These are phyloP conservation scores for Nannizziopsis arthrosporioides DNA, from an alignment of 2,329 filamentous ascomycete species.

Conservation along the genomic window DNA sequence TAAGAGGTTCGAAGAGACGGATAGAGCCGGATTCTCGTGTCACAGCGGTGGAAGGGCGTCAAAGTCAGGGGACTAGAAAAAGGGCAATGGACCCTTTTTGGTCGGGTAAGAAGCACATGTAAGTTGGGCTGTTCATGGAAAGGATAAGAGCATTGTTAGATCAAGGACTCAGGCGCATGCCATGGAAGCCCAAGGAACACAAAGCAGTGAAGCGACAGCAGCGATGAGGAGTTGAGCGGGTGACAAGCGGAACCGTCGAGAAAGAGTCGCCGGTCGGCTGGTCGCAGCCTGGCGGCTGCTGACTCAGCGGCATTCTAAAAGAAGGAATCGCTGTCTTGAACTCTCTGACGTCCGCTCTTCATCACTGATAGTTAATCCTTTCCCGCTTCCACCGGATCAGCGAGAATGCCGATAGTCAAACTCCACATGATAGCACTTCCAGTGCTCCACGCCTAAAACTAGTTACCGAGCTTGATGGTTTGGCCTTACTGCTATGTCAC, in stretches of 20 bases:
- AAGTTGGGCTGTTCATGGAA: neutral
- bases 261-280: no score
- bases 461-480: no score
- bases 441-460: no score
- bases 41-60: neutral
- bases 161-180: neutral
- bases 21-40: constrained; percentile 3
- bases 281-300: no score
- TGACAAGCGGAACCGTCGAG: neutral
- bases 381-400: no score
- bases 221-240: neutral
- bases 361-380: no score
- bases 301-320: no score
- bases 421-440: no score
- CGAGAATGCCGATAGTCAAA: no score
- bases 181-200: neutral
- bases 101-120: constrained; percentile 4
- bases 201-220: neutral
- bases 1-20: constrained; percentile 1
- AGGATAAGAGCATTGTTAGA: neutral
- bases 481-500: no score
- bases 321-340: no score
- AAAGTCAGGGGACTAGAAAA: constrained; percentile 2
- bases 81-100: constrained; percentile 4
- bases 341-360: no score